Evolutionary conservation across 2,329 filamentous ascomycete genomes (phyloP), one percentile per base, ranked within the genome.

Genomic region (Claviceps sp.): DNA sequence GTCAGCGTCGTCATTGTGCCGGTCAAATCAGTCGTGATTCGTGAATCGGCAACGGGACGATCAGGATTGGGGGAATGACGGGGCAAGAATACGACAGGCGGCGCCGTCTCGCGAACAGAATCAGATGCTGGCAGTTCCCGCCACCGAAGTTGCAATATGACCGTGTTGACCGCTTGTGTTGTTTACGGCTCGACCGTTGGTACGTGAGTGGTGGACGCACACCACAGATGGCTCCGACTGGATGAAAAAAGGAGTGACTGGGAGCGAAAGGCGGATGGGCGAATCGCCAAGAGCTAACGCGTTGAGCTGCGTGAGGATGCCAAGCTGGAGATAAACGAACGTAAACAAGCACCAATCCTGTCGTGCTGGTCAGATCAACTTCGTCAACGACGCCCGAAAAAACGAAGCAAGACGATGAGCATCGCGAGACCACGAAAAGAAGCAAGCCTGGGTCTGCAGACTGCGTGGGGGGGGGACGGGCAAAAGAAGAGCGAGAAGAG

Each of bases 341-440:
- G 23, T 34, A 53, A 49, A 39, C 23, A n/a, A 20, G 29, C 26
- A 47, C 49, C 13, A 45, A 51, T 46, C 17, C 22, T 42, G 46
- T n/a, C 22, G 52, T 49, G 26, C 34, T 43, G 14, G 34, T 45
- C 39, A 45, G 38, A 34, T 39, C 43, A n/a, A 29, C 34, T 51
- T 54, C 49, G 45, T 57, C 54, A 50, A 53, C 56, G 50, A 46
- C 52, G 52, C 52, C 56, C 47, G 50, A 50, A 17, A 49, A 45
- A 50, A 20, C 45, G 46, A 54, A 29, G 14, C 39, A 37, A 51
- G 26, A 48, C 50, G 52, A 51, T 17, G 52, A 49, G 55, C 58
- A 60, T 59, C 52, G 49, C 58, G 57, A 59, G 52, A 37, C 46
- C 50, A 51, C 22, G 44, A 20, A 45, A 29, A 29, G 7, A 2